Base-by-base conservation (phyloP, 1,284 basidiomycete genomes). In the Cerrena zonata region DNA sequence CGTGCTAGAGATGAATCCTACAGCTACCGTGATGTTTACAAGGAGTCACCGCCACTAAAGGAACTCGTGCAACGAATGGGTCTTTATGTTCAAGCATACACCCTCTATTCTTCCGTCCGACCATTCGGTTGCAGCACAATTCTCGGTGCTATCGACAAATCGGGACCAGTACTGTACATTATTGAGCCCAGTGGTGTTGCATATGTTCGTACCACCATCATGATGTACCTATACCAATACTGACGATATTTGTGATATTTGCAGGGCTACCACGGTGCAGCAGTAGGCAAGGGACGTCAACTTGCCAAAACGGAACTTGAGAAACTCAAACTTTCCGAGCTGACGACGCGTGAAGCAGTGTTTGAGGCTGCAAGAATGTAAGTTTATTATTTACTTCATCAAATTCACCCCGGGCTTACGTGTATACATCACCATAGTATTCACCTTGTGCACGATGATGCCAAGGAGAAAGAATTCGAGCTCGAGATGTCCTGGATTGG, bases 281-380 rank as follows among this genome's bases (percentile, higher is more conserved):
- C 96, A 5, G 86, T 96, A 18, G 96, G 96, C 49, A 99, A 99
- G 70, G 96, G 96, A 19, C 84, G 90, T 54, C 94, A 97, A 63
- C 77, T 99, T 55, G 96, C 96, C 18, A 98, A 97, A 78, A 99
- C 95, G 2, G 96, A 99, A 68, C 75, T 99, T 49, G 96, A 99
- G 71, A 99, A 99, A 71, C 81, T 98, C 50, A 88, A 91, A 60
- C 73, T 96, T 43, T 72, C 84, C 2, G 86, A 89, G 57, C 68
- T 97, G 49, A 81, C 88, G 2, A 80, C 79, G 47, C 78, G 85
- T 55, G 85, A 97, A 67, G 94, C 92, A n/a, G 90, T 94, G 12
- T 74, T 84, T 55, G 93, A 96, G 65, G 89, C 92, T n/a, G 94
- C 94, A 15, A 79, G 94, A 68, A 96, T 97, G 94, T 95, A 65